phyloP scores from a whole-genome alignment of 116 monocot genomes.

The Iris pallida region DNA sequence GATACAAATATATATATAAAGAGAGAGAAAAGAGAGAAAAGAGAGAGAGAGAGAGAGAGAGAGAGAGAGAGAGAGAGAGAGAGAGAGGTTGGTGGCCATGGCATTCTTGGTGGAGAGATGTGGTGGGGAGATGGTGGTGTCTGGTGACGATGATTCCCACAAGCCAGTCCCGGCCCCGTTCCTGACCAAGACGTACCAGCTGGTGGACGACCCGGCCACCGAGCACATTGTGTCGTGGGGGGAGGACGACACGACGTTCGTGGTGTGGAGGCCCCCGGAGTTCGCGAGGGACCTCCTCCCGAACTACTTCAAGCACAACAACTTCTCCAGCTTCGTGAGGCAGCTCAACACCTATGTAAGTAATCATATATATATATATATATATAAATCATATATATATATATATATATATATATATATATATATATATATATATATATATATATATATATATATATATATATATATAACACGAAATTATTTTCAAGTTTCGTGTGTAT shows the following conservation, averaged over 20 bases:
- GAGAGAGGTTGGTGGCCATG: conserved; percentile 22
- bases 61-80: conserved; percentile 7
- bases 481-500: no score
- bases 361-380: no score
- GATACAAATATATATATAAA: no score
- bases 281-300: conserved; percentile 78
- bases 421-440: no score
- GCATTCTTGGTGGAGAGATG: conserved; percentile 67
- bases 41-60: conserved; percentile 9
- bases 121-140: conserved; percentile 45
- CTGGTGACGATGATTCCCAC: conserved; percentile 27
- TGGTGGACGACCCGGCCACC: conserved; percentile 83
- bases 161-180: conserved; percentile 77
- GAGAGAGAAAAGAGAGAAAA: conserved; percentile 2
- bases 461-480: no score
- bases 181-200: conserved; percentile 74
- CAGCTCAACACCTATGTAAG: conserved; percentile 94
- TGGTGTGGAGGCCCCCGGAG: conserved; percentile 80
- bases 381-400: no score
- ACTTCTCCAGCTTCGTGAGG: conserved; percentile 93
- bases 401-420: no score
- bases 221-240: conserved; percentile 93
- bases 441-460: no score
- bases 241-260: conserved; percentile 66
- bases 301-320: conserved; percentile 96